Evolutionary conservation across 768 basidiomycete genomes (phyloP).

Genomic region (Termitomyces sp.): DNA sequence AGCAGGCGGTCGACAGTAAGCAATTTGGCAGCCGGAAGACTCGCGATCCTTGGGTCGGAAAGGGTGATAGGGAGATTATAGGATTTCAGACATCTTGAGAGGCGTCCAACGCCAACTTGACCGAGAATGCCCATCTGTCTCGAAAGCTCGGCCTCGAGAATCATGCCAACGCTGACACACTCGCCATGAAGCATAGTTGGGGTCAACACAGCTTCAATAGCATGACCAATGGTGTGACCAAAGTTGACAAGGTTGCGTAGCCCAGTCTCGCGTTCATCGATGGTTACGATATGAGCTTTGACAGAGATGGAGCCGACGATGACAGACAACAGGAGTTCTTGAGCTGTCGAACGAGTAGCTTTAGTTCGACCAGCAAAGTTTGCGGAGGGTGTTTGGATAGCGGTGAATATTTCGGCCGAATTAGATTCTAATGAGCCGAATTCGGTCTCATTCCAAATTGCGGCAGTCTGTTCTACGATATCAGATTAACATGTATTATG

Average conservation of each 20-base stretch:
- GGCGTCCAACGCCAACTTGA: conserved; percentile 89
- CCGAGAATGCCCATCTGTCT: conserved; percentile 82
- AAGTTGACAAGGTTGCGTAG: conserved; percentile 99
- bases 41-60: conserved; percentile 72
- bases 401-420: conserved; percentile 79
- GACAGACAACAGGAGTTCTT: conserved; percentile 82
- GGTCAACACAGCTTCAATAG: conserved; percentile 94
- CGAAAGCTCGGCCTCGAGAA: conserved; percentile 93
- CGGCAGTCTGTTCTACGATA: conserved; percentile 72
- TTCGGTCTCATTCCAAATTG: conserved; percentile 94
- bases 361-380: conserved; percentile 54
- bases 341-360: conserved; percentile 68
- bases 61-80: conserved; percentile 89
- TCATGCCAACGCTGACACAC: conserved; percentile 94
- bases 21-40: conserved; percentile 62
- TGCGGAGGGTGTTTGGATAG: conserved; percentile 70
- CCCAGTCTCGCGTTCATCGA: conserved; percentile 95
- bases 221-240: conserved; percentile 97
- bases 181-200: conserved; percentile 95
- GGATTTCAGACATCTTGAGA: conserved; percentile 82
- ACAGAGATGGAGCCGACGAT: conserved; percentile 93
- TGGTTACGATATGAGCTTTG: conserved; percentile 95
- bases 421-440: conserved; percentile 87
- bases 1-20: conserved; percentile 80
- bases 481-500: not conserved